Percentiles rank a stretch among this genome's conserved stretches.
Evolutionary conservation across 1,284 basidiomycete genomes (phyloP).

Genomic region (Trametes sp.): DNA sequence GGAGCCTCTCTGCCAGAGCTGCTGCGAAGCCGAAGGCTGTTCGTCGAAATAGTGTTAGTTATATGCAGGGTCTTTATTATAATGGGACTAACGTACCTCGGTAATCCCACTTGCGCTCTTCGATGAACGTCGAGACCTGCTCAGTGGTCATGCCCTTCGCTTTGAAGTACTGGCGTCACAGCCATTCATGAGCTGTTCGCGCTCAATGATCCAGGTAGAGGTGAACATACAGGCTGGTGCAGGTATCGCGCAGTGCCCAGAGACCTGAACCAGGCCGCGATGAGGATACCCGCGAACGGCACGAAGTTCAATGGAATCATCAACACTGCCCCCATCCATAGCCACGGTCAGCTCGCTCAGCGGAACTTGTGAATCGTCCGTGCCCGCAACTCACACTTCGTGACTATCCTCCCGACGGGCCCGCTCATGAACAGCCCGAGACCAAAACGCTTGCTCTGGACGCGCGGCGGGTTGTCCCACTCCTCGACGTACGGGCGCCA

Average conservation of each 20-base stretch:
- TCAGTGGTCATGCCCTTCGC: slow-evolving; percentile 79
- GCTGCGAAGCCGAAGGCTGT: slow-evolving; percentile 85
- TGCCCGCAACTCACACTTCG: slow-evolving; percentile 42
- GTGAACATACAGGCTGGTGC: slow-evolving; percentile 66
- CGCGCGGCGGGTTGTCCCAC: slow-evolving; percentile 75
- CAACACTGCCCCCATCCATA: too few relatives aligned
- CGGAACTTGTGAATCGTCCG: too few relatives aligned
- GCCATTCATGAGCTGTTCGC: not conserved
- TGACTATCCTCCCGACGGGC: slow-evolving; percentile 57
- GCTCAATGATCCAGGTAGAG: not conserved
- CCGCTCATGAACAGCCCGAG: slow-evolving; percentile 50
- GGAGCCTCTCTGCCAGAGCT: slow-evolving; percentile 78
- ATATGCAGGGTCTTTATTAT: not conserved
- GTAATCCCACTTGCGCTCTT: slow-evolving; percentile 90
- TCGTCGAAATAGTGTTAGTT: not conserved
- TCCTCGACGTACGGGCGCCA: slow-evolving; percentile 91
- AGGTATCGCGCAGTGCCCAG: slow-evolving; percentile 74
- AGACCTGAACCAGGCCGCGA: slow-evolving; percentile 72
- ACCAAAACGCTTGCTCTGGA: slow-evolving; percentile 45
- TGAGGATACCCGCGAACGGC: slow-evolving; percentile 73
- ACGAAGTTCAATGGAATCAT: slow-evolving; percentile 74
- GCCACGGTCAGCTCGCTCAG: too few relatives aligned
- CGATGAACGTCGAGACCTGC: slow-evolving; percentile 78
- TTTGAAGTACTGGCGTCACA: slow-evolving; percentile 70
- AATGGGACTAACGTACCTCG: slow-evolving; percentile 53